Base-by-base conservation (phyloP, 2,329 filamentous ascomycete species). In the Penicillium frequentans region DNA sequence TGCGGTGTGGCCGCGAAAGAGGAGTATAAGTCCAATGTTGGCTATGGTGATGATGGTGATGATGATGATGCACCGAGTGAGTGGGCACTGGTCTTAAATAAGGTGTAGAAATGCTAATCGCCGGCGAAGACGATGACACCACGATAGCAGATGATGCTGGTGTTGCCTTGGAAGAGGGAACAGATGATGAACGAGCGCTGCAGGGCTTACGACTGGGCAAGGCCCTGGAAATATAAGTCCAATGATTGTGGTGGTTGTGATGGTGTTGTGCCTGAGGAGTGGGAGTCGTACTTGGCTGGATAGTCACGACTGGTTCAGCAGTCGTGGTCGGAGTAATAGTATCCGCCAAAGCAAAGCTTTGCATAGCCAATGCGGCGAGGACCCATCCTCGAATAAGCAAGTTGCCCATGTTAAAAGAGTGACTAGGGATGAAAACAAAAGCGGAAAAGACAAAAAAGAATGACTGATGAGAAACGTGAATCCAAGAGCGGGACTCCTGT, bases 141-240 rank as follows among this genome's bases (percentile, higher is more conserved):
- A 37, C 33, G 14, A n/a, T 37, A 14, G 19, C 46, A 49, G 29
- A 49, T 2, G 27, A 35, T 29, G 43, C 19, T 3, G 49, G 37
- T 26, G 54, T 47, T 8, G 42, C n/a, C 42, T 43, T 48, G 5
- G 39, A 52, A 16, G 48, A 37, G 16, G 33, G 43, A 33, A 52
- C 26, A 16, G 35, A 48, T 13, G 49, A 56, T 26, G 35, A 44
- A 29, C 11, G 44, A 49, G 26, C 35, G 27, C 35, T 51, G n/a
- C 55, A 56, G 27, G 49, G 49, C 7, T 16, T 52, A 27, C 55
- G 55, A 43, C 55, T 56, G n/a, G 55, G 55, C 35, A 53, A 44
- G 5, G 26, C 33, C 16, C 50, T 48, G 13, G 49, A 23, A 8
- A 19, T 10, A 21, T 56, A 33, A 35, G 49, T 53, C 55, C 55